Evolutionary conservation across 179 eudicot species (phyloP).

Genomic region (Gypsophila paniculata): DNA sequence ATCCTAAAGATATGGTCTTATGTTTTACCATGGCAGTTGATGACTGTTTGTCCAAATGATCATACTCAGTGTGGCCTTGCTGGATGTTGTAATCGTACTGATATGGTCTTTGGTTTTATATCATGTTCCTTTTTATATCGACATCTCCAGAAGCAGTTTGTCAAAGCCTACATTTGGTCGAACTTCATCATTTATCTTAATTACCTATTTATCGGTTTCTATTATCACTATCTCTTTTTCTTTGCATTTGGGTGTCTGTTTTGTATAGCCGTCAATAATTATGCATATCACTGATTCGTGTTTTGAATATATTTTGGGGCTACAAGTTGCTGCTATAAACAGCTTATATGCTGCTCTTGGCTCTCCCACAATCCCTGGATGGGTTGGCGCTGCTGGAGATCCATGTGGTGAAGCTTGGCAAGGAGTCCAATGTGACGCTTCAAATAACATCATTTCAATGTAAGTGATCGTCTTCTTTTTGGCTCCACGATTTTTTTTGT

Average conservation of each 20-base stretch:
- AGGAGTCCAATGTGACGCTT: slow-evolving; percentile 67
- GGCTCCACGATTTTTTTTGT: not conserved
- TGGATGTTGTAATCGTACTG: not conserved
- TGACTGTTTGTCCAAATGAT: not conserved
- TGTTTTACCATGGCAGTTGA: not conserved
- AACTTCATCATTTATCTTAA: not conserved
- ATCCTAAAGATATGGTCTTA: too few relatives aligned
- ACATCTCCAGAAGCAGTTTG: not conserved
- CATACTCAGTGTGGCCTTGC: not conserved
- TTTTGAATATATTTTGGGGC: slow-evolving; percentile 23
- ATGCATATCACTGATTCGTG: slow-evolving; percentile 6
- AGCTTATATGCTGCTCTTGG: slow-evolving; percentile 69
- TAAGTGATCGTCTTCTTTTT: slow-evolving; percentile 18
- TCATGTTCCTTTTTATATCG: not conserved
- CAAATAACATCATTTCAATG: slow-evolving; percentile 58
- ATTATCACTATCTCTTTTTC: too few relatives aligned
- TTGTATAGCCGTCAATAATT: not conserved
- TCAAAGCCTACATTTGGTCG: not conserved
- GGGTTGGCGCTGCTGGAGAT: slow-evolving; percentile 82
- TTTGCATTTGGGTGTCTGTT: not conserved
- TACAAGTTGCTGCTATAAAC: slow-evolving; percentile 82
- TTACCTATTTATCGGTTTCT: not conserved
- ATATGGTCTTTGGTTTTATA: not conserved
- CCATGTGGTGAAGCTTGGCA: slow-evolving; percentile 89
- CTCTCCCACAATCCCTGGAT: slow-evolving; percentile 75